phyloP scores from a whole-genome alignment of 352 stramenopile species.

The Globisporangium camurandrum region DNA sequence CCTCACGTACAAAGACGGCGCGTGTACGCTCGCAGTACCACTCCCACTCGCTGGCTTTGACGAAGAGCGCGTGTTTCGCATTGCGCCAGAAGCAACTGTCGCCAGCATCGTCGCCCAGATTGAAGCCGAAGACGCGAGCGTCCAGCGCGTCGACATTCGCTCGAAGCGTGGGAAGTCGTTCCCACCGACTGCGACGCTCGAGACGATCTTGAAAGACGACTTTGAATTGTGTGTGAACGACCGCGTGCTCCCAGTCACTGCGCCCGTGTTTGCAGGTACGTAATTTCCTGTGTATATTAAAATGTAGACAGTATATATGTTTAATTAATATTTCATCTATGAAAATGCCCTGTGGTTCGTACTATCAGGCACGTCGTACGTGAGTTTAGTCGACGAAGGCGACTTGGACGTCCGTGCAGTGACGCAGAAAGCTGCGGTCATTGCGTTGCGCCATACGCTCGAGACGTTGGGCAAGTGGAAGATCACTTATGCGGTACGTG shows the following conservation, averaged over 20 bases:
- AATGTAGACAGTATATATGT: too few species aligned
- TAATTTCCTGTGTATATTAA: too few species aligned
- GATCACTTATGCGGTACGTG: conserved; percentile 44
- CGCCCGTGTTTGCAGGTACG: conserved; percentile 56
- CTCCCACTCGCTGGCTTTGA: conserved; percentile 74
- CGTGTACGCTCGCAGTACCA: conserved; percentile 64
- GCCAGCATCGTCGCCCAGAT: conserved; percentile 68
- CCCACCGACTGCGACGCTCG: conserved; percentile 48
- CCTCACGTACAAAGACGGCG: conserved; percentile 75
- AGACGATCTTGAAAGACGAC: conserved; percentile 68
- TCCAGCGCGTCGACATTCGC: conserved; percentile 61
- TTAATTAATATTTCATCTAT: not conserved
- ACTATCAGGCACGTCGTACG: conserved; percentile 70
- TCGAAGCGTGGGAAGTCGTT: conserved; percentile 52
- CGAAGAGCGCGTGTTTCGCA: conserved; percentile 72
- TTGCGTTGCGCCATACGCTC: conserved; percentile 62
- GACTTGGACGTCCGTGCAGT: conserved; percentile 75
- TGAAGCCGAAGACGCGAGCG: conserved; percentile 63
- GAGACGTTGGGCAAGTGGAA: conserved; percentile 76
- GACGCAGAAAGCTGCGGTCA: conserved; percentile 72
- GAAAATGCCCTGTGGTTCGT: too few species aligned
- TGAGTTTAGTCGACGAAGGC: conserved; percentile 60
- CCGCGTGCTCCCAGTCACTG: conserved; percentile 58
- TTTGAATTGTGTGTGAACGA: conserved; percentile 82
- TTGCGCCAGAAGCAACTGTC: conserved; percentile 71